Evolutionary conservation across 176 grass and related monocot genomes (phyloP), one percentile per base, ranked within the genome.

Genomic region (Bonia amplexicaulis): DNA sequence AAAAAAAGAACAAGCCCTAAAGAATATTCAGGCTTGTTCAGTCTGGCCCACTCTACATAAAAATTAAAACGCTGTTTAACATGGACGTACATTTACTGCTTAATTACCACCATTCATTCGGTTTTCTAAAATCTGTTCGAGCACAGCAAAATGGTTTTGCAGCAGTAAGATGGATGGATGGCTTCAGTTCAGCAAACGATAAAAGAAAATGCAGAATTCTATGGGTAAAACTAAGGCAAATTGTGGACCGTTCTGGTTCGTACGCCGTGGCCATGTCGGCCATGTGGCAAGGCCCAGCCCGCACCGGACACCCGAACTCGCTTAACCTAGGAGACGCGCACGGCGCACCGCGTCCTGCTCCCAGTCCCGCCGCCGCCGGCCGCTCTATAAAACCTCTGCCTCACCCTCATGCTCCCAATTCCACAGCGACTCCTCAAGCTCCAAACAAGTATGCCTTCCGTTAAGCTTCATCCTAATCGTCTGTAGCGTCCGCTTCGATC

Each of bases 291-390:
- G 73, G 48, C 19, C 71, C 62, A 14, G 40, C 49, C 70, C 60
- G 3, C 12, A 46, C 2, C 5, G 0, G 26, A 5, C 1, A 44
- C 23, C 22, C 0, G 0, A 2, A 2, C 20, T 10, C 20, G 20
- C 42, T 75, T 75, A 89, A 75, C 87, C 77, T 85, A 75, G 51
- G 7, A 1, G 5, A 19, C 22, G 27, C 49, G 42, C 1, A 37
- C 37, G 20, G 12, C n/a, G 22, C 66, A 37, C 27, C 15, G 10
- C 39, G 17, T 27, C 63, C 51, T 31, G 12, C 57, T 19, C 62
- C 22, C 53, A 9, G 53, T 19, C 69, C 11, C 69, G 23, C 80
- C 68, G 87, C 69, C 77, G 77, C 60, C 57, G 11, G 69, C 22
- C 27, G 25, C 52, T 31, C 39, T 85, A 76, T 80, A 85, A 85